Conservation (phyloP, 768 basidiomycete species). For the Xerocomellus dryophilus region DNA sequence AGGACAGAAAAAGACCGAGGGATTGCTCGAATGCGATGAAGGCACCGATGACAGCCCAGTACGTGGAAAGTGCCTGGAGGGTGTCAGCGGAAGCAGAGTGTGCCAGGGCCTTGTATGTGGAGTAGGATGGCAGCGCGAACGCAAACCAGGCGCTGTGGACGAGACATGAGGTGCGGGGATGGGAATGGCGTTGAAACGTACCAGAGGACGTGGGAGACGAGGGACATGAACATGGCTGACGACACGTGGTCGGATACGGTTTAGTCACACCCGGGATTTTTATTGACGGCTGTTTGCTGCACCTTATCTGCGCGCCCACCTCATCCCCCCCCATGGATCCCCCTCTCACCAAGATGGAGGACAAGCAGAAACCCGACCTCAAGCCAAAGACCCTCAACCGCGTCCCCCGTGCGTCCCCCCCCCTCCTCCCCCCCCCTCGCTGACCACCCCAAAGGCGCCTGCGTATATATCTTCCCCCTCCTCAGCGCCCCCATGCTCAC, state of each 20-base stretch:
- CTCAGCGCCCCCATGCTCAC: conserved; percentile 17
- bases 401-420: conserved; percentile 68
- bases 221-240: conserved; percentile 43
- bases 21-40: conserved; percentile 62
- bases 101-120: conserved; percentile 65
- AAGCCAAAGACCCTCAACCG: conserved; percentile 82
- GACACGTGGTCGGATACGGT: no score
- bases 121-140: conserved; percentile 59
- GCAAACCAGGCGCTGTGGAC: conserved; percentile 64
- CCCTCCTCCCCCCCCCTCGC: conserved; percentile 1
- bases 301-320: conserved; percentile 2
- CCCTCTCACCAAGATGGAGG: conserved; percentile 56
- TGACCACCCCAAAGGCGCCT: conserved; percentile 53
- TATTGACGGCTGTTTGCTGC: conserved; percentile 22
- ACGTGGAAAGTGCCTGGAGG: conserved; percentile 55
- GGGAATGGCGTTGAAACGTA: conserved; percentile 18
- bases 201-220: conserved; percentile 51
- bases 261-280: no score
- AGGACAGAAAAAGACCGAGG: conserved; percentile 62
- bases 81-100: conserved; percentile 51
- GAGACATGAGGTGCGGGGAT: not conserved
- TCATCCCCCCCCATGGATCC: conserved; percentile 20
- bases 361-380: conserved; percentile 55
- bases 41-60: conserved; percentile 62
- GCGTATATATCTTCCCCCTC: conserved; percentile 42